Percentiles rank a stretch among this genome's conserved stretches.
Conservation (phyloP, 768 basidiomycete genomes). For the Tulasnella sp. region DNA sequence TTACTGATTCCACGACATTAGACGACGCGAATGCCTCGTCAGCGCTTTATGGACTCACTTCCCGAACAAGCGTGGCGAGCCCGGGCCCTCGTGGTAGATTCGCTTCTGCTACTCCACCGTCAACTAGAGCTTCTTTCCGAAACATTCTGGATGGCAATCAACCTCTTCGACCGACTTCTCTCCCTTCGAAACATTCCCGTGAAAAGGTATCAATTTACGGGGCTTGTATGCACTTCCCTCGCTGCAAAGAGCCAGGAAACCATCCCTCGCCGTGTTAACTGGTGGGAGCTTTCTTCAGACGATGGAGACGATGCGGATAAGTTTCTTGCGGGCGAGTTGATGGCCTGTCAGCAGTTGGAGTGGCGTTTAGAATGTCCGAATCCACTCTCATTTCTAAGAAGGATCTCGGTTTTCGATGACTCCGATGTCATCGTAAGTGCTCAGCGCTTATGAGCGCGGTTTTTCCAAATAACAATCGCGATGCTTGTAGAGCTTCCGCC, state of each 20-base stretch:
- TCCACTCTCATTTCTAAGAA: background rate
- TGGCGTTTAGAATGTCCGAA: background rate
- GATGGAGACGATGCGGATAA: background rate
- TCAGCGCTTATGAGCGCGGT: background rate
- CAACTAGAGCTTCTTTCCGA: background rate
- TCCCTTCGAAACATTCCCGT: background rate
- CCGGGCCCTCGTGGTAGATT: background rate
- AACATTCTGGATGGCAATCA: background rate
- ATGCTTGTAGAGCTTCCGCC: background rate
- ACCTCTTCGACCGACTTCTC: background rate
- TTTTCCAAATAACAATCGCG: background rate
- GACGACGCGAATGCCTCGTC: background rate
- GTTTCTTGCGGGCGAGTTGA: background rate
- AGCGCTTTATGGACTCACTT: background rate
- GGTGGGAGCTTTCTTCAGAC: background rate
- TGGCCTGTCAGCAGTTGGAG: background rate
- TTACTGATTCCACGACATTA: background rate
- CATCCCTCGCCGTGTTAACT: background rate
- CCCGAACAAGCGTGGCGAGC: background rate
- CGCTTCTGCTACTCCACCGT: background rate
- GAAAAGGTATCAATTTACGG: background rate
- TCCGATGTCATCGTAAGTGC: background rate
- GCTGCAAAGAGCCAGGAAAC: background rate
- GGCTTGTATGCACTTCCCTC: background rate
- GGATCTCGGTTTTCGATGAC: background rate